Base-by-base conservation (phyloP, 202 grass and related monocot species). In the Digitaria exilis region DNA sequence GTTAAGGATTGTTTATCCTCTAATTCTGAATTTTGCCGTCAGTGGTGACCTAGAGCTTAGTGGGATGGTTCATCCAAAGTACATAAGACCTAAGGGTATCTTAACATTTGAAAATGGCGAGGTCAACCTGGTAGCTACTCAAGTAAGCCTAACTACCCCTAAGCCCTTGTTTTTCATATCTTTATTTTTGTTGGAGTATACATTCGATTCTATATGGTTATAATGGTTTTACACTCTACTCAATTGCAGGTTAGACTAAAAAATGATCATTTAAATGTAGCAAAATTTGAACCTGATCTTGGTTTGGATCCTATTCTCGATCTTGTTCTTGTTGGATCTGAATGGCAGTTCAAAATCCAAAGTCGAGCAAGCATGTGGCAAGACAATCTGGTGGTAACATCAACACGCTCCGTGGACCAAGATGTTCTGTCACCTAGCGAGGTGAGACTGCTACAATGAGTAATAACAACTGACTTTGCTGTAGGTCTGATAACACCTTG, bases 311-410 rank as follows among this genome's bases (percentile, higher is more conserved):
- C 96, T 80, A 85, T 87, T 84, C 87, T 98, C 35, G 96, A 98
- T 89, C 90, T 98, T 13, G 80, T 93, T 76, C 87, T 98, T 70
- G 91, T 98, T 66, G 96, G 96, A 91, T 93, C 96, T 57, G 93
- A 98, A 74, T 98, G 96, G 96, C 91, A 98, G 87, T 94, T 96
- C 81, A 98, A 88, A 85, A 96, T 98, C 77, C 93, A 94, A 84
- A 92, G 96, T 88, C 93, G 93, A 79, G 93, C 93, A 76, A 98
- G 96, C 84, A 90, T 90, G 87, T 98, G 96, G 96, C 96, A 98
- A 85, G 93, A 94, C 63, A 98, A 98, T 90, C 83, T 96, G 78
- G 80, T 93, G 1, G 93, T 98, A 84, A 98, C 91, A 32, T 94
- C 93, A 67, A 94, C 93, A 42, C 91, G 91, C 42, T 98, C 96